These are phyloP conservation scores for Ophiostoma tasmaniense DNA, from an alignment of 2,329 filamentous ascomycete genomes.

Conservation along the genomic window DNA sequence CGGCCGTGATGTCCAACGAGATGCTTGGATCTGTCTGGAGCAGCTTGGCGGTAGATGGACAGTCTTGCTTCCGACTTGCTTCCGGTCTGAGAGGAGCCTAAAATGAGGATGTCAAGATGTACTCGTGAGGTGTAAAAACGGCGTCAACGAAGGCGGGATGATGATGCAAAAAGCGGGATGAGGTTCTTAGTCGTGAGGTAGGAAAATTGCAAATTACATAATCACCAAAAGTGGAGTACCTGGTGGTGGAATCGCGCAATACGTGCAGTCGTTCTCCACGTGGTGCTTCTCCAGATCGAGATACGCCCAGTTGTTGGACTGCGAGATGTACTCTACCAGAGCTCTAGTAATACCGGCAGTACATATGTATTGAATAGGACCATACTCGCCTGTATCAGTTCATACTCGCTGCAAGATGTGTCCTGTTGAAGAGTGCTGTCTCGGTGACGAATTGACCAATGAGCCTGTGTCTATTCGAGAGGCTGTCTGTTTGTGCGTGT, in stretches of 20 bases:
- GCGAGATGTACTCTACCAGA: no score
- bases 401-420: not conserved
- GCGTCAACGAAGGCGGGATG: not conserved
- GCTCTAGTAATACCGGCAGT: no score
- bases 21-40: not conserved
- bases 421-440: not conserved
- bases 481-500: not conserved
- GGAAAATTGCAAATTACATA: not conserved
- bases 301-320: constrained; percentile 10
- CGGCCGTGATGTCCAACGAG: not conserved
- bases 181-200: not conserved
- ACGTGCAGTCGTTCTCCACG: constrained; percentile 12
- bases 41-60: not conserved
- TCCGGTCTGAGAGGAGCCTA: not conserved
- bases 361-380: no score
- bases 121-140: not conserved
- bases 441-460: not conserved
- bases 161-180: constrained; percentile 2
- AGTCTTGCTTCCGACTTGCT: not conserved
- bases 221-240: not conserved
- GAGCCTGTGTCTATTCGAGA: not conserved
- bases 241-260: not conserved
- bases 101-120: not conserved
- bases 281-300: constrained; percentile 13
- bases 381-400: not conserved